phyloP scores from a whole-genome alignment of 805 yeast genomes.

The Yarrowia hollandica region DNA sequence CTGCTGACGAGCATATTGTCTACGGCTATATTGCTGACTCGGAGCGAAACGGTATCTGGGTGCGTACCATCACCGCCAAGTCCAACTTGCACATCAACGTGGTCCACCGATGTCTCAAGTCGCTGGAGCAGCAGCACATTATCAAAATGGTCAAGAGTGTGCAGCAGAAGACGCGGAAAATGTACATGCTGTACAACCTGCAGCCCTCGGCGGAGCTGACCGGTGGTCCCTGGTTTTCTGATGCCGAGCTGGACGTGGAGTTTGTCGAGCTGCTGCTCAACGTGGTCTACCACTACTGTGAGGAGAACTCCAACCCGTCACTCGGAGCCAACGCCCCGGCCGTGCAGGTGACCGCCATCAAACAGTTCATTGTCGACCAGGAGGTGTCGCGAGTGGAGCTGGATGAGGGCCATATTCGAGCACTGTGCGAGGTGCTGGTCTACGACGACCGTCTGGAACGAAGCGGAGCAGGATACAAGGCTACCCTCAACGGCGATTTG shows the following conservation, averaged over 20 bases:
- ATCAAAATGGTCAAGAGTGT: slow-evolving; percentile 90
- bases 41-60: slow-evolving; percentile 96
- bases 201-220: slow-evolving; percentile 96
- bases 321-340: slow-evolving; percentile 68
- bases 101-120: slow-evolving; percentile 78
- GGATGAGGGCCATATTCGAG: slow-evolving; percentile 66
- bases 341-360: slow-evolving; percentile 53
- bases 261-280: slow-evolving; percentile 81
- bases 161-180: slow-evolving; percentile 87
- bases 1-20: slow-evolving; percentile 78
- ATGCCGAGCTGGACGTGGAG: slow-evolving; percentile 89
- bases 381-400: slow-evolving; percentile 83
- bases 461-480: slow-evolving; percentile 54
- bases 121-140: slow-evolving; percentile 73
- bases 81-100: slow-evolving; percentile 90
- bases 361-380: slow-evolving; percentile 67
- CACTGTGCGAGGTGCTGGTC: slow-evolving; percentile 83
- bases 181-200: slow-evolving; percentile 89
- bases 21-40: slow-evolving; percentile 89
- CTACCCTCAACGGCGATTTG: slow-evolving; percentile 31
- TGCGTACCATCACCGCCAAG: slow-evolving; percentile 82
- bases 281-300: slow-evolving; percentile 81
- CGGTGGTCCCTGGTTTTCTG: slow-evolving; percentile 99
- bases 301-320: slow-evolving; percentile 41
- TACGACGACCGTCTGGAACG: slow-evolving; percentile 83